Evolutionary conservation across 2,329 filamentous ascomycete species (phyloP), one percentile per base, ranked within the genome.

Genomic region (Plectosphaerella plurivora): DNA sequence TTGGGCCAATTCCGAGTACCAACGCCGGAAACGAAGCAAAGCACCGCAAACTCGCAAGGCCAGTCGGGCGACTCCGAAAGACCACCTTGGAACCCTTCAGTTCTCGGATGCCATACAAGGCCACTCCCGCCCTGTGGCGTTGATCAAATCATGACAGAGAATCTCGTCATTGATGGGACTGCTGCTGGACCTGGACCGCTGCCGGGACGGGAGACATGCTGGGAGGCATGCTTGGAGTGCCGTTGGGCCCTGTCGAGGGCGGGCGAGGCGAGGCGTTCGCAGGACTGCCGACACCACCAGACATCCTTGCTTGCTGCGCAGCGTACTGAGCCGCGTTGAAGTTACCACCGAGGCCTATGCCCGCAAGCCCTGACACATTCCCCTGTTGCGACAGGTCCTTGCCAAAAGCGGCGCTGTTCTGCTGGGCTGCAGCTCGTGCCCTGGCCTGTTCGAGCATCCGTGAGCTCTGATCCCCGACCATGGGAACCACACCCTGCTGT

Each of bases 371-470:
- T 0, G 66, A 58, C 4, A 68, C 57, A 53, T 75, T 53, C 68
- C 44, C 44, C 14, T 39, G 22, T 68, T 90, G 50, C 68, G 82
- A 12, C 60, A 72, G 67, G 60, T 71, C 74, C 46, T 73, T 69
- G 18, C 66, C 66, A 52, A 73, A 72, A 53, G 70, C 69, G 53
- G 65, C 64, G 20, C 68, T 68, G 25, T 71, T 67, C 55, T 75
- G 72, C 49, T 75, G 73, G 0, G 74, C 73, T 15, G 73, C 73
- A 14, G 73, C 71, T 24, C 75, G 65, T 3, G 74, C 76, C 51
- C 76, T 74, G 8, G 77, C 75, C 61, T 79, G 76, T 50, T 80
- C 76, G 61, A 77, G 65, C 46, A 77, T 72, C 51, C 75, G 73
- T 59, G 76, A 73, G 59, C 79, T 76, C 53, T 78, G 74, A 20